These are phyloP conservation scores for Salix purpurea DNA, from an alignment of 345 rosid genomes.

Conservation along the genomic window DNA sequence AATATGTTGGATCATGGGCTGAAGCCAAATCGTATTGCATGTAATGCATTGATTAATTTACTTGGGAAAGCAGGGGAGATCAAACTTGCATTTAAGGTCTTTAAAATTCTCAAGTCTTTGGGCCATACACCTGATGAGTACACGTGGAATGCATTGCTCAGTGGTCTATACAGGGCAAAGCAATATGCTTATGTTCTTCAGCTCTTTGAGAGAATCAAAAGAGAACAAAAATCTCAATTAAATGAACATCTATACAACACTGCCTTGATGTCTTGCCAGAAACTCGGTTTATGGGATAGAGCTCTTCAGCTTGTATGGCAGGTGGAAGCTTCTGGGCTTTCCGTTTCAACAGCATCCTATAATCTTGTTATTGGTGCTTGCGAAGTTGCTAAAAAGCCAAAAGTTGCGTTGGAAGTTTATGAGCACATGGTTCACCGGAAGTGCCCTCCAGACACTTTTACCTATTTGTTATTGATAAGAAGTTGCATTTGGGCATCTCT, in stretches of 20 bases:
- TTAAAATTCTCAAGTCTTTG: conserved; percentile 37
- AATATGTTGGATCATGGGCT: conserved; percentile 44
- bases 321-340: conserved; percentile 52
- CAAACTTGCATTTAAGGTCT: conserved; percentile 53
- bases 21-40: conserved; percentile 57
- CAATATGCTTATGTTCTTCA: conserved; percentile 51
- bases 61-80: conserved; percentile 66
- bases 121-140: conserved; percentile 65
- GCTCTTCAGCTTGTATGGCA: conserved; percentile 76
- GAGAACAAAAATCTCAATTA: conserved; percentile 27
- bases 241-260: conserved; percentile 54
- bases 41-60: conserved; percentile 65
- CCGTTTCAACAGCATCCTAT: conserved; percentile 49
- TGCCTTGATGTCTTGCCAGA: conserved; percentile 68
- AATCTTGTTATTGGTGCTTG: conserved; percentile 68
- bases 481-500: conserved; percentile 79
- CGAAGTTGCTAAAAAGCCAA: conserved; percentile 62
- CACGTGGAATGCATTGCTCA: conserved; percentile 72
- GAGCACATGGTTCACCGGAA: conserved; percentile 57
- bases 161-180: conserved; percentile 56
- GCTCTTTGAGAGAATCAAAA: conserved; percentile 55
- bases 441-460: conserved; percentile 56
- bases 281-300: conserved; percentile 70
- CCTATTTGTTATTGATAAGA: conserved; percentile 60
- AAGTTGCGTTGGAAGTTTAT: conserved; percentile 65